Evolutionary conservation across 208 protist species (phyloP).

Genomic region (Crithidia fasciculata): DNA sequence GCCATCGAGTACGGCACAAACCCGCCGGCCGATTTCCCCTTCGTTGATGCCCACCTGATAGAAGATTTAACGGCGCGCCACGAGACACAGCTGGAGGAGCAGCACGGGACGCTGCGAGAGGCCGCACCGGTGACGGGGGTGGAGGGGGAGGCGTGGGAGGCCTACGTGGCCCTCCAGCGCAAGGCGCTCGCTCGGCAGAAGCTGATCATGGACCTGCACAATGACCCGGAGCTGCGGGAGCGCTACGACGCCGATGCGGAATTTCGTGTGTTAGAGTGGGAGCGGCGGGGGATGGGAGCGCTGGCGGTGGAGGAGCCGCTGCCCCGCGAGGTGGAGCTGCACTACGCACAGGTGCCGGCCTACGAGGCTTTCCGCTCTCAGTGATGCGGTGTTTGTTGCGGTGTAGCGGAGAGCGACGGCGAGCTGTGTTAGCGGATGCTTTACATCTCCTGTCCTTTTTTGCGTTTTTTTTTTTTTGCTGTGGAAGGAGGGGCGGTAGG

Average conservation of each 20-base stretch:
- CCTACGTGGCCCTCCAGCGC: constrained; percentile 80
- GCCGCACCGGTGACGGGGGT: constrained; percentile 78
- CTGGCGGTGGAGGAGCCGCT: constrained; percentile 52
- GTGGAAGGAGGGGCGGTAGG: neutral
- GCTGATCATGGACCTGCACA: constrained; percentile 83
- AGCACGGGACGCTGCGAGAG: constrained; percentile 71
- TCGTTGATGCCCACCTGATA: constrained; percentile 61
- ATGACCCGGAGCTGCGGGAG: constrained; percentile 60
- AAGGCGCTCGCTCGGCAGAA: constrained; percentile 82
- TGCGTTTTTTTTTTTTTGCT: neutral
- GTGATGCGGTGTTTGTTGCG: constrained; percentile 8
- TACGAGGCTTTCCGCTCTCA: constrained; percentile 80
- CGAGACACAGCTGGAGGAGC: constrained; percentile 45
- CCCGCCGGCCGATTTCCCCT: constrained; percentile 54
- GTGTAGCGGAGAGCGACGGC: too few species aligned
- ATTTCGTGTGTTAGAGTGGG: constrained; percentile 63
- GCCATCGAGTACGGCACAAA: constrained; percentile 39
- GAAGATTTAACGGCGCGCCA: constrained; percentile 59
- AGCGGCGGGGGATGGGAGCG: constrained; percentile 61
- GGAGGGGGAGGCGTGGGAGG: constrained; percentile 86
- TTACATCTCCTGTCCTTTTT: too few species aligned
- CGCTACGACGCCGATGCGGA: constrained; percentile 56
- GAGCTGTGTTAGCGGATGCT: too few species aligned
- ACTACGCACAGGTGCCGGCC: constrained; percentile 82
- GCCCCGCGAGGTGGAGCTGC: constrained; percentile 43